Evolutionary conservation across 805 yeast genomes (phyloP), one percentile per base, ranked within the genome.

Genomic region (Citeromyces nyonsensis): DNA sequence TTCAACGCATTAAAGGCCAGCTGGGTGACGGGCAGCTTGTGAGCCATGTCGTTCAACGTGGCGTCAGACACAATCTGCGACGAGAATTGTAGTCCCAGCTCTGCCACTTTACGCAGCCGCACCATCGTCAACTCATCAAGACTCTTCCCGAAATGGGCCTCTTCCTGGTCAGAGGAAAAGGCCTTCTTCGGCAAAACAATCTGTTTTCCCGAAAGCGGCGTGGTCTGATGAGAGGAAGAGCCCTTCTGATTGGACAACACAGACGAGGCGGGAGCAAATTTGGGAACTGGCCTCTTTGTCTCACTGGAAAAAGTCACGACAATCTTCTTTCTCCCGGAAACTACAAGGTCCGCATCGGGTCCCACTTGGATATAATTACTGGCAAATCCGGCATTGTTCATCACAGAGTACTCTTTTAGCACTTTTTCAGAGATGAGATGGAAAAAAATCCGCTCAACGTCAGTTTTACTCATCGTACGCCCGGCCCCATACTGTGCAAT

Each of bases 361-460:
- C 94, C 94, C 1, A 63, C 41, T 39, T 61, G 62, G 4, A 86
- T 66, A 45, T 88, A 88, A 33, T 80, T 78, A 2, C 79, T 59
- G 0, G 94, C 80, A 57, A 77, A 86, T 0, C 95, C 93, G n/a
- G 72, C 66, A 13, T 66, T 71, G 42, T 73, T 81, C 62, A 74
- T 69, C 5, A 76, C 59, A 2, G 84, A 68, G 44, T 74, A 78
- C 48, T 86, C 96, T 36, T 63, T 63, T 25, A 91, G 50, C 10
- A 74, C 63, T 15, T 70, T 68, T 35, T 73, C 72, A 8, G 80
- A 67, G 18, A 83, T 64, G 36, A 91, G 54, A 40, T 77, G 77
- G 49, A 83, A 85, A 39, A 86, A 79, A 5, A 91, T 69, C 38
- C 97, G 61, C 51, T 86, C 95, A 22, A 82, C 63, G 25, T 77